Percentiles rank a stretch among this genome's conserved stretches.
Conservation (phyloP, 1,284 basidiomycete genomes). For the Sphaerobolus stellatus region DNA sequence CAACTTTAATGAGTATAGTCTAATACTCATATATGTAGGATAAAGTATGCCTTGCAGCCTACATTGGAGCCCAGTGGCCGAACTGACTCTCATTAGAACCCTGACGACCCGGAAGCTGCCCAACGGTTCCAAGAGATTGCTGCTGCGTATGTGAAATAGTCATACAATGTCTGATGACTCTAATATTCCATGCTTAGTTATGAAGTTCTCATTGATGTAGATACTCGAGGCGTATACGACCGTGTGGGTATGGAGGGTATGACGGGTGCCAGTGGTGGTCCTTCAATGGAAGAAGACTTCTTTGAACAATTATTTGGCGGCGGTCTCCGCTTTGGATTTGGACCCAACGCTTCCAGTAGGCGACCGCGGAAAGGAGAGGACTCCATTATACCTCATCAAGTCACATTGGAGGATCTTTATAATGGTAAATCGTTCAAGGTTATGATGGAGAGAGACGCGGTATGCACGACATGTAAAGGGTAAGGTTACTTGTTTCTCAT, state of each 20-base stretch:
- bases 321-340: constrained; percentile 45
- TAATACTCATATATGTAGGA: constrained; percentile 43
- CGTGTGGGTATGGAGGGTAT: constrained; percentile 49
- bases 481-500: constrained; percentile 42
- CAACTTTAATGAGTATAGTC: neutral
- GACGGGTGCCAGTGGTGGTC: constrained; percentile 35
- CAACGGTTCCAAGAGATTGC: constrained; percentile 87
- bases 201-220: constrained; percentile 79
- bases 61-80: constrained; percentile 12
- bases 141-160: constrained; percentile 64
- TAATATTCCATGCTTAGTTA: constrained; percentile 52
- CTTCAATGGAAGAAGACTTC: constrained; percentile 65
- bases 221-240: constrained; percentile 82
- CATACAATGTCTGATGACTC: neutral
- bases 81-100: constrained; percentile 50
- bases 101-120: constrained; percentile 73
- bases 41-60: constrained; percentile 46
- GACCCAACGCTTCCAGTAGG: constrained; percentile 42
- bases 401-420: constrained; percentile 91
- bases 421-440: constrained; percentile 89
- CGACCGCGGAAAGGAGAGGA: constrained; percentile 60
- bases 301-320: constrained; percentile 77
- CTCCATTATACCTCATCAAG: constrained; percentile 78
- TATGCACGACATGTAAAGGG: constrained; percentile 84
- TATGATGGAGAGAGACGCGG: constrained; percentile 83